A percentile compares a stretch with the other conserved stretches of the same genome.
Evolutionary conservation across 2,329 filamentous ascomycete species (phyloP).

Genomic region (Fusarium multiceps): DNA sequence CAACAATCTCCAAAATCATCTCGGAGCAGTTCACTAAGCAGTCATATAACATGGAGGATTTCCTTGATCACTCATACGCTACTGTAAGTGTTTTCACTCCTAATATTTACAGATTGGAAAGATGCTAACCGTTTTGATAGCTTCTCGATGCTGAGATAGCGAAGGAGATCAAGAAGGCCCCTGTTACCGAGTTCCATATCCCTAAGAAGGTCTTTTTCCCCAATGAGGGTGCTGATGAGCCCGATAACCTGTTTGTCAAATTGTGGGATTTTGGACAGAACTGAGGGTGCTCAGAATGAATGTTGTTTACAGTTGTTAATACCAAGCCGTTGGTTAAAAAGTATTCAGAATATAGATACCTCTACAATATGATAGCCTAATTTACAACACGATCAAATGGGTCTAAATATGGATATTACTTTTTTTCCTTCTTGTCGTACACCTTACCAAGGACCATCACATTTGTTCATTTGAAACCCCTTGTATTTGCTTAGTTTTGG

Average conservation of each 20-base stretch:
- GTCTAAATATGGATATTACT: neutral
- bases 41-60: slow-evolving; percentile 95
- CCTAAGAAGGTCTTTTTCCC: slow-evolving; percentile 81
- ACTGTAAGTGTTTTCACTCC: slow-evolving; percentile 66
- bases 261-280: slow-evolving; percentile 67
- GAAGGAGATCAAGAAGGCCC: slow-evolving; percentile 85
- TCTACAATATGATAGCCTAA: neutral
- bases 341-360: neutral
- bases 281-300: slow-evolving; percentile 18
- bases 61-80: slow-evolving; percentile 92
- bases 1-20: slow-evolving; percentile 91
- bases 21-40: slow-evolving; percentile 98
- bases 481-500: neutral
- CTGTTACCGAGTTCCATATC: slow-evolving; percentile 93
- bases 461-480: neutral
- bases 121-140: slow-evolving; percentile 53
- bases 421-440: neutral
- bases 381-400: neutral
- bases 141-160: slow-evolving; percentile 85
- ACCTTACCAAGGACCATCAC: neutral
- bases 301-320: slow-evolving; percentile 8
- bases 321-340: slow-evolving; percentile 5
- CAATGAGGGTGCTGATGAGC: slow-evolving; percentile 59
- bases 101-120: neutral
- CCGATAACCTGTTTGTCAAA: slow-evolving; percentile 68